These are phyloP conservation scores for Cetradonia linearis DNA, from an alignment of 495 filamentous ascomycete species.

Conservation along the genomic window DNA sequence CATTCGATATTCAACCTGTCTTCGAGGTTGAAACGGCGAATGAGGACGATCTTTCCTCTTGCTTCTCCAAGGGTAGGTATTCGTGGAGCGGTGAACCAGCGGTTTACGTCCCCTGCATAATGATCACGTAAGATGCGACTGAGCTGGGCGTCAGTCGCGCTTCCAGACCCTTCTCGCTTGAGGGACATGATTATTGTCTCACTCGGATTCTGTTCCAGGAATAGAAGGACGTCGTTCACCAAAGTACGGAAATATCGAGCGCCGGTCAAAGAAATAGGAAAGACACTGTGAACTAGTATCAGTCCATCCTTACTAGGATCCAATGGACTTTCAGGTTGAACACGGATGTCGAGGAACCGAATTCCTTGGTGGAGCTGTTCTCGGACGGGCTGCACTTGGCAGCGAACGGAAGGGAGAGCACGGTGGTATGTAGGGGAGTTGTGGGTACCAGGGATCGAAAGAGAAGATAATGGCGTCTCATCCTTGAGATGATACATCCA, in stretches of 20 bases:
- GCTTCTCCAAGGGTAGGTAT: conserved; percentile 74
- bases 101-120: conserved; percentile 51
- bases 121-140: conserved; percentile 57
- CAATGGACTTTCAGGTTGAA: conserved; percentile 50
- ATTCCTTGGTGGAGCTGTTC: conserved; percentile 83
- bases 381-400: conserved; percentile 67
- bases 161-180: conserved; percentile 82
- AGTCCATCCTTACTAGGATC: conserved; percentile 46
- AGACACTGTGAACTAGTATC: conserved; percentile 64
- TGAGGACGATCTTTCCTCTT: conserved; percentile 72
- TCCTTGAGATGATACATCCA: conserved; percentile 76
- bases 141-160: conserved; percentile 69
- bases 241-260: conserved; percentile 66
- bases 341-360: conserved; percentile 88
- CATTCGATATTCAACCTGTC: conserved; percentile 49
- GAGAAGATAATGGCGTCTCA: conserved; percentile 59
- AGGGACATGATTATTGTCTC: conserved; percentile 80
- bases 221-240: conserved; percentile 56
- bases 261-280: conserved; percentile 62
- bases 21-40: conserved; percentile 68
- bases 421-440: conserved; percentile 77
- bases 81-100: conserved; percentile 72
- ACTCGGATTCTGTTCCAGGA: conserved; percentile 65
- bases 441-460: conserved; percentile 93
- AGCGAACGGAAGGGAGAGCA: conserved; percentile 86